Conservation (phyloP, 345 rosid species). For the Hibiscus mutabilis region DNA sequence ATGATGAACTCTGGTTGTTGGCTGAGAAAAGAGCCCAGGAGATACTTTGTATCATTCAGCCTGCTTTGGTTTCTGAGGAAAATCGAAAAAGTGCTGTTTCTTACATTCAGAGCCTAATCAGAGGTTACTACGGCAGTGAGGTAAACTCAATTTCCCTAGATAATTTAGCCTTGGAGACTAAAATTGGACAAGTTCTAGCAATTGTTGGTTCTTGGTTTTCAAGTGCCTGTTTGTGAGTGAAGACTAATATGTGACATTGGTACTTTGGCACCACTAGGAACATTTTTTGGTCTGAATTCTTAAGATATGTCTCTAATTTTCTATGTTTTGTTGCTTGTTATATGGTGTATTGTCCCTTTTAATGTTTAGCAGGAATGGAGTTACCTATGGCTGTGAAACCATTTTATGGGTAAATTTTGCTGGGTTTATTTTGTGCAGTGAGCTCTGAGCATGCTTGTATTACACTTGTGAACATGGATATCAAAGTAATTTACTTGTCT, state of each 20-base stretch:
- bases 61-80: slow-evolving; percentile 53
- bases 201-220: neutral
- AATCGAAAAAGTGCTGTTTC: slow-evolving; percentile 53
- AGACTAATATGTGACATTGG: too few species aligned
- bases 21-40: slow-evolving; percentile 74
- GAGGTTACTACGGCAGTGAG: slow-evolving; percentile 53
- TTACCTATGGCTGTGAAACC: neutral
- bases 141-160: slow-evolving; percentile 25
- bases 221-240: neutral
- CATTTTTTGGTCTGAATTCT: too few species aligned
- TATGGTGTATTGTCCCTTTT: neutral
- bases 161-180: neutral
- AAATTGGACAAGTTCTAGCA: neutral
- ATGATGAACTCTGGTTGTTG: slow-evolving; percentile 52
- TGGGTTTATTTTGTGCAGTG: neutral
- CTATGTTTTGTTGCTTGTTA: neutral
- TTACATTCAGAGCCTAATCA: slow-evolving; percentile 47
- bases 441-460: neutral
- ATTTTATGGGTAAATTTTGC: neutral
- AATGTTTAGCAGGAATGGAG: neutral
- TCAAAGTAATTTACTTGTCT: neutral
- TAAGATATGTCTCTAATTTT: neutral
- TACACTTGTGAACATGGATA: neutral
- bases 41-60: slow-evolving; percentile 61
- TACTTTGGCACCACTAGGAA: too few species aligned